phyloP scores from a whole-genome alignment of 148 eudicot genomes.

The Rhododendron vialii region DNA sequence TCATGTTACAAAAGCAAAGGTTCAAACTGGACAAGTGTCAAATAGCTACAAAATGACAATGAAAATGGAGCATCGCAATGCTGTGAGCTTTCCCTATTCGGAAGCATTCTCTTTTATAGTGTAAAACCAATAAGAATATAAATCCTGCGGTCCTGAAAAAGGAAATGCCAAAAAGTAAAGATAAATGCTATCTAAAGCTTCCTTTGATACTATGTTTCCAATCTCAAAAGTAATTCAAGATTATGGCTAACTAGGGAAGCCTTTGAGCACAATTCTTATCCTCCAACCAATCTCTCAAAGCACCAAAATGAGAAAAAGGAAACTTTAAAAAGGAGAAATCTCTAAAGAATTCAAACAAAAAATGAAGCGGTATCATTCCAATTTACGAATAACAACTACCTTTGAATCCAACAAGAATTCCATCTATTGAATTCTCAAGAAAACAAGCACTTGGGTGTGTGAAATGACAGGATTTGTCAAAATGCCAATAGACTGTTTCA shows the following conservation, averaged over 20 bases:
- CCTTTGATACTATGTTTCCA: not conserved
- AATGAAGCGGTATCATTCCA: not conserved
- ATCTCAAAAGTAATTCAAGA: not conserved
- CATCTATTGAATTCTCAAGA: not conserved
- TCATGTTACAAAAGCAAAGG: not conserved
- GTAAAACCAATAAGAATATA: not conserved
- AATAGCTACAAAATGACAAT: not conserved
- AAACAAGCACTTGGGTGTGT: not conserved
- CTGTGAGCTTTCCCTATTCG: not conserved
- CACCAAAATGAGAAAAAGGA: not conserved
- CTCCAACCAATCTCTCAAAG: not conserved
- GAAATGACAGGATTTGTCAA: not conserved
- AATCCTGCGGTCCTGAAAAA: not conserved
- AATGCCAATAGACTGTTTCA: not conserved
- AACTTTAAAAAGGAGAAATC: not conserved
- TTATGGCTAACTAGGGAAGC: not conserved
- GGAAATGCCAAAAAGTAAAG: not conserved
- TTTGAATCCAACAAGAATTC: not conserved
- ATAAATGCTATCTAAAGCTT: not conserved
- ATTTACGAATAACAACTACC: not conserved
- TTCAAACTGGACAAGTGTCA: not conserved
- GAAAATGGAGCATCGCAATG: not conserved
- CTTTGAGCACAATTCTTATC: not conserved
- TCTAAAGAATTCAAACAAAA: not conserved
- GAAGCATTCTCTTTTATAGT: not conserved